Base-by-base conservation (phyloP, 2,329 filamentous ascomycete genomes). In the Pseudogymnoascus sp. region DNA sequence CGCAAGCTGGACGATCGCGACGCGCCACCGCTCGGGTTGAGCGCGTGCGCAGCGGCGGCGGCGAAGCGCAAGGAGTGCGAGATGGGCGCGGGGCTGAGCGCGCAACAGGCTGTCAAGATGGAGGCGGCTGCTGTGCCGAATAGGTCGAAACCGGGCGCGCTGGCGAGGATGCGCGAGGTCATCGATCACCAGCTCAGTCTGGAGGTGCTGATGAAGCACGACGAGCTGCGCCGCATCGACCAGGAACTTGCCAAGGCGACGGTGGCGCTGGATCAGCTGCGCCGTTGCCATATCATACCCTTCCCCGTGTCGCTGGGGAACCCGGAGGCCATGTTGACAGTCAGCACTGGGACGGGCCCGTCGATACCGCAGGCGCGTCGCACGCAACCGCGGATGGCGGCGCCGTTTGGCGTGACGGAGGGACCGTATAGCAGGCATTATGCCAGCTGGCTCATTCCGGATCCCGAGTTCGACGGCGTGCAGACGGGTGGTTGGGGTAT, bases 201-300 rank as follows among this genome's bases (percentile, higher is more conserved):
- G 68, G 93, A 97, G 78, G 93, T 97, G 62, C 79, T 97, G 67
- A 79, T 96, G 74, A 97, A 97, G 80, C 95, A 99, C 76, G 87
- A 95, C 71, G 95, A 99, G 78, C 79, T 97, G 65, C 90, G 93
- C 64, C 81, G 96, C 69, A 96, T 97, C 75, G 91, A 97, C 73
- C 92, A 96, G 76, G 95, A 97, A 78, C 83, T 97, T 68, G 93
- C 91, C 68, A 97, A 97, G 79, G 97, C 93, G 73, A 93, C 97
- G 78, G 80, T 93, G 67, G 91, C 93, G 10, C 82, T 97, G 69
- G 95, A 99, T 77, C 95, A 97, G 77, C 80, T 99, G 67, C 89
- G 95, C 70, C 87, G 95, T 65, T 97, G 93, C 77, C 88, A 95
- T 73, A 81, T 97, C 68, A 93, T 96, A 69, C 93, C 93, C 4